Conservation (phyloP, 202 grass and related monocot species). For the Tripidium arundinaceum region DNA sequence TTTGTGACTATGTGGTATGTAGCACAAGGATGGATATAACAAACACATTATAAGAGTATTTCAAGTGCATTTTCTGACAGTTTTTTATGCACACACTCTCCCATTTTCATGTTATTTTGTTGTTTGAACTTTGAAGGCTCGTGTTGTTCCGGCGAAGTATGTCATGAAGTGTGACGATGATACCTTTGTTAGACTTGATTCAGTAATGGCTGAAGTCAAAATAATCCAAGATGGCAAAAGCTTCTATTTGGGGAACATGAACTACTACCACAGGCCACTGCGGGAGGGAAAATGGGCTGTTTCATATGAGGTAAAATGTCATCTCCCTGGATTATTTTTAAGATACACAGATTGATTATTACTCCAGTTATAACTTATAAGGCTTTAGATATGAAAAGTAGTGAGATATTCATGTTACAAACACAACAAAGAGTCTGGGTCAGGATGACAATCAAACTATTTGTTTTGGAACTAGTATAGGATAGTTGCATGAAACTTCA, state of each 20-base stretch:
- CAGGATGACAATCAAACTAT: slow-evolving; percentile 8
- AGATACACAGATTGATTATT: not conserved
- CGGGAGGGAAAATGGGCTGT: slow-evolving; percentile 91
- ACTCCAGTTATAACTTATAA: not conserved
- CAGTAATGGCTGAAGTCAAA: slow-evolving; percentile 61
- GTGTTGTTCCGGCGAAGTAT: slow-evolving; percentile 56
- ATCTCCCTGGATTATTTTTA: not conserved
- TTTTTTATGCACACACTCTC: not conserved
- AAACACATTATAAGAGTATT: not conserved
- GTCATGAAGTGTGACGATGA: slow-evolving; percentile 98
- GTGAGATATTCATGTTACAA: not conserved
- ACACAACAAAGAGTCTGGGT: not conserved
- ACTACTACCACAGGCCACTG: slow-evolving; percentile 84
- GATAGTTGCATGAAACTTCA: no score
- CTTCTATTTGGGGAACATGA: slow-evolving; percentile 93
- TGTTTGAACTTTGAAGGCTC: slow-evolving; percentile 54
- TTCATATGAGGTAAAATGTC: slow-evolving; percentile 61
- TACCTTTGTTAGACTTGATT: slow-evolving; percentile 77
- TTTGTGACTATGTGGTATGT: slow-evolving; percentile 85
- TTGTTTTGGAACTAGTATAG: no score
- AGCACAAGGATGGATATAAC: not conserved
- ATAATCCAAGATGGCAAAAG: slow-evolving; percentile 68
- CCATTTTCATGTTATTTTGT: not conserved
- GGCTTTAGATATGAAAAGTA: not conserved
- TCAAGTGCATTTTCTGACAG: slow-evolving; percentile 16